These are phyloP conservation scores for Rhizopogon salebrosus DNA, from an alignment of 768 basidiomycete genomes.

Conservation along the genomic window DNA sequence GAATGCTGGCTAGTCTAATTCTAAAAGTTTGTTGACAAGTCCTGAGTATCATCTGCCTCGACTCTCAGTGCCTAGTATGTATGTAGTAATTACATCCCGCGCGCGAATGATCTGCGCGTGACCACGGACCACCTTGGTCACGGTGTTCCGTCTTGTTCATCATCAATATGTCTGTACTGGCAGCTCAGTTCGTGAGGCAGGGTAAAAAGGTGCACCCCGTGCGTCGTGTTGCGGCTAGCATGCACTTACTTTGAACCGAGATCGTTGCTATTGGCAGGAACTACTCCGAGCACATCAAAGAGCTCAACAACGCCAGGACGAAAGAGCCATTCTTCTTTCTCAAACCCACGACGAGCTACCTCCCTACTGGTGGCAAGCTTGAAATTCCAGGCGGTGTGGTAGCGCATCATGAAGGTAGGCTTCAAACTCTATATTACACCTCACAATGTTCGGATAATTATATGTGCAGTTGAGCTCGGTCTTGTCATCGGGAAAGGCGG, in stretches of 20 bases:
- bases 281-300: slow-evolving; percentile 88
- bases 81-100: slow-evolving; percentile 2
- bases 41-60: background rate
- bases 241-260: slow-evolving; percentile 28
- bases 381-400: slow-evolving; percentile 83
- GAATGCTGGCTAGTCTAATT: no score
- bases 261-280: slow-evolving; percentile 96
- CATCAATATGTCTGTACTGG: slow-evolving; percentile 26
- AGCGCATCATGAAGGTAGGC: slow-evolving; percentile 86
- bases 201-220: slow-evolving; percentile 39
- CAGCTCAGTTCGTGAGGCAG: slow-evolving; percentile 36
- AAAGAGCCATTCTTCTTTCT: slow-evolving; percentile 98
- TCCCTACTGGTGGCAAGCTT: slow-evolving; percentile 69
- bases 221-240: background rate
- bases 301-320: slow-evolving; percentile 79
- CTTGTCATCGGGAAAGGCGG: slow-evolving; percentile 91
- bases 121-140: background rate
- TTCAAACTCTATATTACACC: background rate
- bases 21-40: no score
- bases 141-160: slow-evolving; percentile 6
- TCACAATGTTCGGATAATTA: background rate
- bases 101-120: background rate
- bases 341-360: slow-evolving; percentile 91
- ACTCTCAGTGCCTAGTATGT: no score
- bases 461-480: slow-evolving; percentile 79